Base-by-base conservation (phyloP, 1,139 yeast species). In the Yamadazyma kanchanaburiensis region DNA sequence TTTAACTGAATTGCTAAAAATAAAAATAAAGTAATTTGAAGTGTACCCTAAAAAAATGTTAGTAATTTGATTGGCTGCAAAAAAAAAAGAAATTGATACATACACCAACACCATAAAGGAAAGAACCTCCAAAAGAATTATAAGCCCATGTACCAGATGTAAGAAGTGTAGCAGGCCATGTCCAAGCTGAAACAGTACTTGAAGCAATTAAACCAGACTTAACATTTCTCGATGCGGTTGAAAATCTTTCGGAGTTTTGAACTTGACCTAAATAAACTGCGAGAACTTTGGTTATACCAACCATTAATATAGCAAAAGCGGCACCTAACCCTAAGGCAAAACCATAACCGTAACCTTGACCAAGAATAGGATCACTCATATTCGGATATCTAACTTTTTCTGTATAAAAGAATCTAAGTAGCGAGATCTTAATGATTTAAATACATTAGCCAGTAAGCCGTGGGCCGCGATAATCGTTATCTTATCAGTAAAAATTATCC, bases 101-200 rank as follows among this genome's bases (percentile, higher is more conserved):
- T n/a, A n/a, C n/a, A n/a, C 91, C 94, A 3, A 83, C 69, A 5
- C 87, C 91, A 49, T 84, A 84, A 58, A 77, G 77, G 47, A 71
- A 77, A 1, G 86, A 80, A 20, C 71, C 33, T 15, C 51, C 36
- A 12, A 60, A 60, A 31, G 54, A 46, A 7, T 36, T 27, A 32
- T 62, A 63, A 17, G 56, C 48, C 63, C 59, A 51, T 7, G 54
- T 48, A 9, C 60, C 51, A 6, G 65, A 54, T 6, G 62, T 55
- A 26, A 63, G 46, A 22, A 64, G 42, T 12, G 69, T 59, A 16
- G 63, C 66, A 7, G 68, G 64, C 68, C 67, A 61, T 12, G 64
- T 58, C 70, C 70, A 64, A 8, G 61, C 53, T 3, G 60, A 52
- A 9, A 62, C 66, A 3, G 61, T 61, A 13, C 63, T 56, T 7